phyloP scores from a whole-genome alignment of 78 protist genomes.

The Polysphondylium violaceum region DNA sequence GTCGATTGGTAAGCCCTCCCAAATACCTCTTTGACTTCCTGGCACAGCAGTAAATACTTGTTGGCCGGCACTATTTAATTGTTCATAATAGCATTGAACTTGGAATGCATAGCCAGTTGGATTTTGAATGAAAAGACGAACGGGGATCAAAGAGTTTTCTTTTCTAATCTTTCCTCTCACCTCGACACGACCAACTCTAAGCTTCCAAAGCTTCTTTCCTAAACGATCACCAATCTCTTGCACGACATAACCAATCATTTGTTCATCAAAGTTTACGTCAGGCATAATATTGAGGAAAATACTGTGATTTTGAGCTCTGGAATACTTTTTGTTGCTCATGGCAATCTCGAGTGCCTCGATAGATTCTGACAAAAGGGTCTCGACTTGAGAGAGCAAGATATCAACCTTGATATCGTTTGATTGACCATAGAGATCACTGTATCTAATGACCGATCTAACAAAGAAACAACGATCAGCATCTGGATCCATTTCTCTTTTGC shows the following conservation, averaged over 20 bases:
- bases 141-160: conserved; percentile 34
- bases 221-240: conserved; percentile 69
- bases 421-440: conserved; percentile 69
- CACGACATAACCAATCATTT: conserved; percentile 40
- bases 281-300: conserved; percentile 94
- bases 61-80: conserved; percentile 23
- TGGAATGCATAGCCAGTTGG: conserved; percentile 80
- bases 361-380: conserved; percentile 82
- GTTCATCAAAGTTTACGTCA: conserved; percentile 71
- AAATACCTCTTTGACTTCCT: conserved; percentile 68
- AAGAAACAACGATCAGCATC: conserved; percentile 91
- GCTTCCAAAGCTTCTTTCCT: conserved; percentile 85
- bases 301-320: conserved; percentile 75
- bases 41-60: conserved; percentile 52
- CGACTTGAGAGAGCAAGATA: conserved; percentile 78
- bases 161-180: conserved; percentile 65
- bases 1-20: conserved; percentile 75
- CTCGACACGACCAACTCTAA: conserved; percentile 91
- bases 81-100: conserved; percentile 85
- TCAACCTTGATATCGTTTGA: conserved; percentile 77
- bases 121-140: conserved; percentile 83
- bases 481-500: conserved; percentile 63
- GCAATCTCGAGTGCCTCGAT: conserved; percentile 91
- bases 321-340: background rate
- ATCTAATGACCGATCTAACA: conserved; percentile 88